Conservation (phyloP, 75 land plant species). For the Sequoiadendron giganteum region DNA sequence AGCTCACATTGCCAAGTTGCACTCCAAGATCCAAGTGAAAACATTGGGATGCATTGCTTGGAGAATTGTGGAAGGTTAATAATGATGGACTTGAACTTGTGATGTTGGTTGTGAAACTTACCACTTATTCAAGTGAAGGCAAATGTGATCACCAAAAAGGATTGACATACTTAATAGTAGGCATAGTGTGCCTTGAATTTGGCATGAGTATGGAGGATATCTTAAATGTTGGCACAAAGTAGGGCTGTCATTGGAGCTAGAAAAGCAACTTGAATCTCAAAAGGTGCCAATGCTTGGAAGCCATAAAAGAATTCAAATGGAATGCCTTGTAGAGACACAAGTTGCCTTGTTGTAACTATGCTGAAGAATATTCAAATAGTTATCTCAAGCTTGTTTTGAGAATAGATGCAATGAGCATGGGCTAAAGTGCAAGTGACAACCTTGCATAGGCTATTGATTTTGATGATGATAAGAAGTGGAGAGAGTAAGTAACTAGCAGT, state of each 20-base stretch:
- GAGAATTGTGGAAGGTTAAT: not conserved
- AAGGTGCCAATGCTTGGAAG: too few relatives aligned
- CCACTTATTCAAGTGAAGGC: not conserved
- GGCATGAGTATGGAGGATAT: not conserved
- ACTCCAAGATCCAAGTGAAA: not conserved
- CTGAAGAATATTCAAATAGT: too few relatives aligned
- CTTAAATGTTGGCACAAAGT: not conserved
- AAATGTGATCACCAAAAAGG: not conserved
- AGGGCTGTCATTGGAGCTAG: too few relatives aligned
- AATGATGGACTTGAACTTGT: not conserved
- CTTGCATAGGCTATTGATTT: too few relatives aligned
- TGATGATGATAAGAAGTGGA: not conserved
- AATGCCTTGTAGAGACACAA: too few relatives aligned
- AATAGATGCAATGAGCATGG: too few relatives aligned
- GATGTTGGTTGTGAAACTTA: not conserved
- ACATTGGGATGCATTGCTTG: not conserved
- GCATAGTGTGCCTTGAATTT: not conserved
- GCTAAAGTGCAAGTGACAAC: too few relatives aligned
- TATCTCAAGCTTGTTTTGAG: too few relatives aligned
- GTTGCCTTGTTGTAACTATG: too few relatives aligned
- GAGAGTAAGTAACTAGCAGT: not conserved
- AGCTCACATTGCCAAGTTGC: not conserved
- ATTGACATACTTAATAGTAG: not conserved
- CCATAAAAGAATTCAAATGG: too few relatives aligned
- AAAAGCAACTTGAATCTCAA: too few relatives aligned